Evolutionary conservation across 2,329 filamentous ascomycete genomes (phyloP).

Genomic region (Ilyonectria robusta): DNA sequence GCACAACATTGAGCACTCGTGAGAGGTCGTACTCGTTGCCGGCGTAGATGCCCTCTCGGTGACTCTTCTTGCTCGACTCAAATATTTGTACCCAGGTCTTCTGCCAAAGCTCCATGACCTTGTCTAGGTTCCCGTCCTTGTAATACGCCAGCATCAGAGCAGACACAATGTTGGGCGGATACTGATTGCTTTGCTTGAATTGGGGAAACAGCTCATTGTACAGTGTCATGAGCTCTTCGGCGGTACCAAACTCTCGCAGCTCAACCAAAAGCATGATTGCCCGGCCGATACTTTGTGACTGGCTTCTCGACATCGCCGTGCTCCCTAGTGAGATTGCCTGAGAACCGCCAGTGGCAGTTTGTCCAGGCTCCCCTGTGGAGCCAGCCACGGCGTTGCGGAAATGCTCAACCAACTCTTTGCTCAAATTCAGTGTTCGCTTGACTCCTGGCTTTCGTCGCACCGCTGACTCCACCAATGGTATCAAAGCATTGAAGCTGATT

Average conservation of each 20-base stretch:
- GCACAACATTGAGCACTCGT: conserved; percentile 65
- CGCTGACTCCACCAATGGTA: conserved; percentile 58
- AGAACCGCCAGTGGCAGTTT: background rate
- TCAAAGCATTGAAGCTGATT: conserved; percentile 59
- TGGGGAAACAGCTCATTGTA: conserved; percentile 62
- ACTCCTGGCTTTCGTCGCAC: conserved; percentile 42
- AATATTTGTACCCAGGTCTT: conserved; percentile 69
- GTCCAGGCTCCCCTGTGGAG: conserved; percentile 14
- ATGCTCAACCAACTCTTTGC: conserved; percentile 49
- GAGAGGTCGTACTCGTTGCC: conserved; percentile 67
- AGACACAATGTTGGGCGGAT: conserved; percentile 70
- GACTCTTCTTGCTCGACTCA: conserved; percentile 47
- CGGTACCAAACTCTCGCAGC: conserved; percentile 65
- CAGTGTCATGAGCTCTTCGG: conserved; percentile 68
- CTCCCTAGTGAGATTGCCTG: conserved; percentile 31
- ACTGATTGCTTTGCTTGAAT: conserved; percentile 49
- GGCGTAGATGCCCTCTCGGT: conserved; percentile 55
- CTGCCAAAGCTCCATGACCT: conserved; percentile 78
- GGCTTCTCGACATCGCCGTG: conserved; percentile 41
- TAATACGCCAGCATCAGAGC: conserved; percentile 79
- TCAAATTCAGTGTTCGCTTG: conserved; percentile 43
- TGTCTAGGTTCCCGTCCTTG: conserved; percentile 68
- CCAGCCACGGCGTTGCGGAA: conserved; percentile 44
- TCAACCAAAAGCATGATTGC: conserved; percentile 54
- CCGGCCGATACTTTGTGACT: conserved; percentile 50